A percentile compares a stretch with the other conserved stretches of the same genome.
Conservation (phyloP, 169 alveolate species). For the Amoebophrya sp. region DNA sequence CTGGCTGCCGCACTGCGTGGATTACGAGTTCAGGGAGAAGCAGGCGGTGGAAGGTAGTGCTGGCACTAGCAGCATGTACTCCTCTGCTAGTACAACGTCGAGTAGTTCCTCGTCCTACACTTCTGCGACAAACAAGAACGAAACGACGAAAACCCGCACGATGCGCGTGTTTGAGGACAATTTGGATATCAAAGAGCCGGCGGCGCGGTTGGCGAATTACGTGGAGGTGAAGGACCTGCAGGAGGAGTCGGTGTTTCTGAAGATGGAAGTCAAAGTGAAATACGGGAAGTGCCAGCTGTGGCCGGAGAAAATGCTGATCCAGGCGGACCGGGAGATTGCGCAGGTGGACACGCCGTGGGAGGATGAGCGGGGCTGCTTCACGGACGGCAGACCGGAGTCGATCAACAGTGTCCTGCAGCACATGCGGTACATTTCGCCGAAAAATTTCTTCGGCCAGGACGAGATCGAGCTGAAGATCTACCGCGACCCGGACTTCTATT, state of each 20-base stretch:
- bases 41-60: not conserved
- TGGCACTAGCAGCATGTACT: too few relatives aligned
- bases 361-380: not conserved
- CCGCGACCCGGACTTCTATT: not conserved
- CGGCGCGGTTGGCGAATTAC: not conserved
- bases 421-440: not conserved
- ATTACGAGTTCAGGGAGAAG: not conserved
- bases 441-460: not conserved
- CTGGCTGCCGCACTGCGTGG: conserved; percentile 16
- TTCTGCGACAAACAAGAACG: too few relatives aligned
- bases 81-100: too few relatives aligned
- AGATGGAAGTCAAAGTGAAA: not conserved
- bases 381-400: not conserved
- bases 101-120: too few relatives aligned
- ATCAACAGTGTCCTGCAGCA: not conserved
- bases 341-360: conserved; percentile 18
- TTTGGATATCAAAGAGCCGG: not conserved
- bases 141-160: not conserved
- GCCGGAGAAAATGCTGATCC: not conserved
- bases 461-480: not conserved
- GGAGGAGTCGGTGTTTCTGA: not conserved
- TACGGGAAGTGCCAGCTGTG: conserved; percentile 16
- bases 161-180: conserved; percentile 10
- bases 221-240: not conserved
- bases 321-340: not conserved